These are phyloP conservation scores for Aspergillus bridgeri DNA, from an alignment of 495 filamentous ascomycete genomes.

Conservation along the genomic window DNA sequence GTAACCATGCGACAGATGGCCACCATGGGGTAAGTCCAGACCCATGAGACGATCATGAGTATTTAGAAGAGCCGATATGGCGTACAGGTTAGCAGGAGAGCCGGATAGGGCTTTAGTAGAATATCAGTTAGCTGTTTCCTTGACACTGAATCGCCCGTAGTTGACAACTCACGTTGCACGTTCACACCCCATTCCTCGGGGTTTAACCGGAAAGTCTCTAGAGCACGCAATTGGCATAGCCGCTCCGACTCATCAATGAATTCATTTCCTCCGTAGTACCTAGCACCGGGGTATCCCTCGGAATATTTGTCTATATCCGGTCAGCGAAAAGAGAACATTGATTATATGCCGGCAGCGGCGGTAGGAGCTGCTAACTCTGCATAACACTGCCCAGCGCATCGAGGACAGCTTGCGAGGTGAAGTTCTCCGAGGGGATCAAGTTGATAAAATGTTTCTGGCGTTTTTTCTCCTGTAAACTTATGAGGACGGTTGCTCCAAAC, in stretches of 20 bases:
- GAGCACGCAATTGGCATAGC: constrained; percentile 82
- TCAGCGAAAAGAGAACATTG: background rate
- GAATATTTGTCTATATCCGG: constrained; percentile 85
- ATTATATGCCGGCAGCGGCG: background rate
- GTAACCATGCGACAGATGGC: constrained; percentile 96
- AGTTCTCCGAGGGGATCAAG: constrained; percentile 98
- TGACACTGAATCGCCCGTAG: background rate
- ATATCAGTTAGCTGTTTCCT: background rate
- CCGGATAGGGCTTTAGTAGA: constrained; percentile 73
- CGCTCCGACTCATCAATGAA: constrained; percentile 88
- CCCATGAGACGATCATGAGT: constrained; percentile 97
- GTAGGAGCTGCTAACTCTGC: constrained; percentile 72
- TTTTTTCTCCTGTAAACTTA: constrained; percentile 70
- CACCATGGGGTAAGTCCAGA: constrained; percentile 92
- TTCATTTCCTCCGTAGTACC: constrained; percentile 97
- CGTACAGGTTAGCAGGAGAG: constrained; percentile 92
- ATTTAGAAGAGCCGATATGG: constrained; percentile 88
- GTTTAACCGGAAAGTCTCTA: constrained; percentile 80
- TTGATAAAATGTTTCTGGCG: constrained; percentile 98
- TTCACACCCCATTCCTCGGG: constrained; percentile 95
- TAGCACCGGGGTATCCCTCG: constrained; percentile 92
- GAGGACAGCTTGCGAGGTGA: constrained; percentile 94
- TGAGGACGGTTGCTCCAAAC: background rate
- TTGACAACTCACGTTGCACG: constrained; percentile 70
- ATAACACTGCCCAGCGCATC: constrained; percentile 97